phyloP scores from a whole-genome alignment of 2,329 filamentous ascomycete species.

The Aureobasidium sp. region DNA sequence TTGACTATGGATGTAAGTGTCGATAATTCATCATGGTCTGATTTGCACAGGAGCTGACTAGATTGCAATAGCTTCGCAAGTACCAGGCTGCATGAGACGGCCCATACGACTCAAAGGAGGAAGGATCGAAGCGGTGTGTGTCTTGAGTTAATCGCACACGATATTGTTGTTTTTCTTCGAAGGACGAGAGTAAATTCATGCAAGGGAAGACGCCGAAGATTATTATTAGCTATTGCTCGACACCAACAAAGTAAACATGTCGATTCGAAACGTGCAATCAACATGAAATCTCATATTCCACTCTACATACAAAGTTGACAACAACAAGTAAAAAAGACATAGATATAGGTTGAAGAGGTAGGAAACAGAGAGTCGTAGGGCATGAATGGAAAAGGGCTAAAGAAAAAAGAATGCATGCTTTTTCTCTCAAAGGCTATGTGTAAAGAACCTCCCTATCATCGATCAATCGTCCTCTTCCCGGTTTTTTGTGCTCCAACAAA shows the following conservation, averaged over 20 bases:
- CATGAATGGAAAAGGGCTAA: not conserved
- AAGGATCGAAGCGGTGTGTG: not conserved
- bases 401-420: constrained; percentile 9
- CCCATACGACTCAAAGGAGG: not conserved
- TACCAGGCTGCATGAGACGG: constrained; percentile 21
- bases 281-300: not conserved
- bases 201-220: not conserved
- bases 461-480: not conserved
- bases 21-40: not conserved
- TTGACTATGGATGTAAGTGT: constrained; percentile 87
- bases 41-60: not conserved
- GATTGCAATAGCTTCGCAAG: constrained; percentile 23
- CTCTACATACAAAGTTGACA: not conserved
- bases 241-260: not conserved
- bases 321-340: no score
- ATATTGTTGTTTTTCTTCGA: no score
- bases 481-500: constrained; percentile 1
- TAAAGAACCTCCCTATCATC: not conserved
- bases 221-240: not conserved
- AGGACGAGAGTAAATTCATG: not conserved
- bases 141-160: no score
- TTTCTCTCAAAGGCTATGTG: constrained; percentile 1
- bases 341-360: not conserved
- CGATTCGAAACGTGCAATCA: not conserved
- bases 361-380: not conserved